Conservation (phyloP, 192 early-diverging fungal species). For the Coemansia sp. region DNA sequence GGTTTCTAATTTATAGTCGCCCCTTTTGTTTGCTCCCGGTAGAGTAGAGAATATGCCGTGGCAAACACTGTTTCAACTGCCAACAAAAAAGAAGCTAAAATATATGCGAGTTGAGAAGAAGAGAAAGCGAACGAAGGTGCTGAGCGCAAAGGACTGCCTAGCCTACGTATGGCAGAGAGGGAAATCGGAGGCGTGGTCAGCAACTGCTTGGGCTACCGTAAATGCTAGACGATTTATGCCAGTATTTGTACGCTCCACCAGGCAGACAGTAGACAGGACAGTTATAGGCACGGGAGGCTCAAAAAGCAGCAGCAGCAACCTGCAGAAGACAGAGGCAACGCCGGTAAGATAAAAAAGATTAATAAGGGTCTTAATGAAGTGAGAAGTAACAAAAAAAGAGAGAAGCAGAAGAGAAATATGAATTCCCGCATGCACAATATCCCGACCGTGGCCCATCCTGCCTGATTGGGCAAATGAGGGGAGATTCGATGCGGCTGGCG, state of each 20-base stretch:
- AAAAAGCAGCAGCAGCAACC: neutral
- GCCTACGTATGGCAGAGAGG: neutral
- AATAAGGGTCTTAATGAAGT: conserved; percentile 1
- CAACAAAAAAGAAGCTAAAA: conserved; percentile 5
- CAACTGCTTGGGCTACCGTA: neutral
- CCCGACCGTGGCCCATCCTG: neutral
- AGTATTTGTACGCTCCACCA: neutral
- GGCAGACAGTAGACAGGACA: neutral
- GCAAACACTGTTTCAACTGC: neutral
- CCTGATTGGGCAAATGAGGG: neutral
- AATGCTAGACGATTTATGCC: neutral
- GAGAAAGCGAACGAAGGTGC: neutral
- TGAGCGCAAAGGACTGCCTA: neutral
- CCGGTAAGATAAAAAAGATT: neutral
- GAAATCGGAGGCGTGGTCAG: neutral
- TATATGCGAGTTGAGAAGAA: neutral
- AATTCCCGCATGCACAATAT: neutral
- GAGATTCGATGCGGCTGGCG: neutral
- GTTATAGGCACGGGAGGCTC: neutral
- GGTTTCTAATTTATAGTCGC: neutral
- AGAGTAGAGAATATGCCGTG: neutral
- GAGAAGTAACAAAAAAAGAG: neutral
- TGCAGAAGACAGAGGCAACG: neutral
- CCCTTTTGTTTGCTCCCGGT: neutral
- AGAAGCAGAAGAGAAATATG: neutral